Evolutionary conservation across 257 asterid genomes (phyloP), one percentile per base, ranked within the genome.

Genomic region (Linaria vulgaris): DNA sequence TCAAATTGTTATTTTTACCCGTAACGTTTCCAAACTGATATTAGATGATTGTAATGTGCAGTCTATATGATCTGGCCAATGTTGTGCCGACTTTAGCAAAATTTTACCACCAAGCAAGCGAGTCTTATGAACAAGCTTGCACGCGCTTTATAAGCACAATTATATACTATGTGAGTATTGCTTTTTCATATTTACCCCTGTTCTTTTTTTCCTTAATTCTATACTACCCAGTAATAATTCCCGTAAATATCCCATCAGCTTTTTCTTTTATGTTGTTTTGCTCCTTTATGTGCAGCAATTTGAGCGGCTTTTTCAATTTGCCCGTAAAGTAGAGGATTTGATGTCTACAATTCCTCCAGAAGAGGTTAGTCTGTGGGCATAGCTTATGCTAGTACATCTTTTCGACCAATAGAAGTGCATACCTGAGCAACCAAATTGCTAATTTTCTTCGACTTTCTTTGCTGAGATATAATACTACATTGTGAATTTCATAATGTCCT

Each of bases 21-120:
- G 46, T 37, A 52, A 20, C 61, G 17, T 66, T 67, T 56, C 38
- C 1, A 21, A 39, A 47, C 34, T 53, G 22, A 67, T 75, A 68
- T 56, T 44, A 43, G 47, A 77, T 82, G 73, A 56, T 69, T 74
- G 69, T 71, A 70, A 49, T 60, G 31, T 79, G 76, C 92, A 94
- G 99, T 74, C 81, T 94, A 68, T 90, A 90, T 74, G 99, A 94
- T 66, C 88, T 94, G 73, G 99, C 99, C 67, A 94, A 90, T 77
- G 87, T 90, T 63, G 99, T 94, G 72, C 91, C 96, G 10, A 88
- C 88, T 53, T 82, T 90, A 69, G 99, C 97, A 31, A 94, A 90
- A 74, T 94, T 94, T 63, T 94, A 94, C 76, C 97, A 94, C 79
- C 96, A 94, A 84, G 99, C 99, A 55, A 90, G 97, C 63, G 99